A percentile compares a stretch with the other conserved stretches of the same genome.
phyloP scores from a whole-genome alignment of 495 filamentous ascomycete genomes.

The Daldinia decipiens region DNA sequence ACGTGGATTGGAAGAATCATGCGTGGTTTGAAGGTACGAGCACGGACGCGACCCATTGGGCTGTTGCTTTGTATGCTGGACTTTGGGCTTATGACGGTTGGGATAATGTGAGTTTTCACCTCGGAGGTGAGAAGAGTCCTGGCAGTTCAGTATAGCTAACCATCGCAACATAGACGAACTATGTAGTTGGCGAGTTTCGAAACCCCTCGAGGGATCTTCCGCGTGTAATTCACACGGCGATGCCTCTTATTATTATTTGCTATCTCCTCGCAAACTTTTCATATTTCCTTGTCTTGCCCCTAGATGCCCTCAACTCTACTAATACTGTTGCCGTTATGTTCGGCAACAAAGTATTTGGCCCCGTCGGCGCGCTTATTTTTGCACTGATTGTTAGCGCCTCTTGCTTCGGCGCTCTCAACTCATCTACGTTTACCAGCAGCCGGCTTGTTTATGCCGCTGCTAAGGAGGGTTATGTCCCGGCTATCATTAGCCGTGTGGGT shows the following conservation, averaged over 20 bases:
- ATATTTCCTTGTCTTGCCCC: slow-evolving; percentile 95
- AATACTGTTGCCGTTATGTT: slow-evolving; percentile 97
- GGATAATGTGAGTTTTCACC: slow-evolving; percentile 82
- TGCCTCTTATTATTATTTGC: slow-evolving; percentile 90
- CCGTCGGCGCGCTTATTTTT: slow-evolving; percentile 81
- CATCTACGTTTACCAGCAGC: slow-evolving; percentile 91
- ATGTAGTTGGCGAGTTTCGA: slow-evolving; percentile 95
- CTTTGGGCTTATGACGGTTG: slow-evolving; percentile 99
- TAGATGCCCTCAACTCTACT: slow-evolving; percentile 77
- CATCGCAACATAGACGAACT: slow-evolving; percentile 76
- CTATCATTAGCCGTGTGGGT: slow-evolving; percentile 84
- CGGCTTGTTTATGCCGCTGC: slow-evolving; percentile 93
- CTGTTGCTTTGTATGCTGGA: slow-evolving; percentile 92
- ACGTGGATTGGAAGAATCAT: slow-evolving; percentile 83
- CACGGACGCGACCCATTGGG: slow-evolving; percentile 81
- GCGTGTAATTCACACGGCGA: slow-evolving; percentile 94
- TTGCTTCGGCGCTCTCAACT: slow-evolving; percentile 93
- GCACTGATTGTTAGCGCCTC: slow-evolving; percentile 88
- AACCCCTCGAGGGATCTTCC: slow-evolving; percentile 91
- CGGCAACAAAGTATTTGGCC: slow-evolving; percentile 88
- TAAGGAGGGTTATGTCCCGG: slow-evolving; percentile 93
- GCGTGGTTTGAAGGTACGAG: slow-evolving; percentile 92
- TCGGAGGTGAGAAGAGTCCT: background rate
- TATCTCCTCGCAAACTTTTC: slow-evolving; percentile 92
- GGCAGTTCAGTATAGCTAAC: slow-evolving; percentile 25